These are phyloP conservation scores for Plasmodium ovale DNA, from an alignment of 169 alveolate genomes.

Conservation along the genomic window DNA sequence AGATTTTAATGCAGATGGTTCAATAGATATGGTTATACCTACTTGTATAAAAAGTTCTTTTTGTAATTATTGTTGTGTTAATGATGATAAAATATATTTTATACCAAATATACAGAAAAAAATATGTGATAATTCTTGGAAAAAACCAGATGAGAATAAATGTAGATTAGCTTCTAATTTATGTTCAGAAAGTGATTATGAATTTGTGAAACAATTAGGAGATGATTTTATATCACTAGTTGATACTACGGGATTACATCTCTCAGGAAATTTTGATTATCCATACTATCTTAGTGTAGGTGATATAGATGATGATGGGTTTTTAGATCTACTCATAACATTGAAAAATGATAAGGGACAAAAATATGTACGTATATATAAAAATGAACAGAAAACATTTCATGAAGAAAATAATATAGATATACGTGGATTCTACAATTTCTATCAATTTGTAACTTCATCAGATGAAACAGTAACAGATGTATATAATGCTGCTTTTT, in stretches of 20 bases:
- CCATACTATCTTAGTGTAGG: conserved; percentile 71
- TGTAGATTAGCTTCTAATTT: conserved; percentile 86
- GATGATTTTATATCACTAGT: conserved; percentile 30
- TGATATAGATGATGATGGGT: conserved; percentile 73
- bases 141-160: conserved; percentile 75
- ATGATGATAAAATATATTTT: conserved; percentile 52
- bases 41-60: conserved; percentile 77
- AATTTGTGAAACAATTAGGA: conserved; percentile 55
- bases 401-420: conserved; percentile 31
- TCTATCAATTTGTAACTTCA: conserved; percentile 57
- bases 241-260: conserved; percentile 61
- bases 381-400: conserved; percentile 34
- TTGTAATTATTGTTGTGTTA: conserved; percentile 73
- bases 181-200: conserved; percentile 83
- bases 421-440: conserved; percentile 45
- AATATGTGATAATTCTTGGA: conserved; percentile 83
- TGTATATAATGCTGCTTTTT: conserved; percentile 78
- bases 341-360: conserved; percentile 67
- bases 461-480: conserved; percentile 29
- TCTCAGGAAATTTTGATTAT: conserved; percentile 47
- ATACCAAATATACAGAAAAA: conserved; percentile 81
- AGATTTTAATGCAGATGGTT: conserved; percentile 89
- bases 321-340: conserved; percentile 51
- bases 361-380: conserved; percentile 67
- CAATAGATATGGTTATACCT: conserved; percentile 86